phyloP scores from a whole-genome alignment of 2,329 filamentous ascomycete species.

The Neofusicoccum umdonicola region DNA sequence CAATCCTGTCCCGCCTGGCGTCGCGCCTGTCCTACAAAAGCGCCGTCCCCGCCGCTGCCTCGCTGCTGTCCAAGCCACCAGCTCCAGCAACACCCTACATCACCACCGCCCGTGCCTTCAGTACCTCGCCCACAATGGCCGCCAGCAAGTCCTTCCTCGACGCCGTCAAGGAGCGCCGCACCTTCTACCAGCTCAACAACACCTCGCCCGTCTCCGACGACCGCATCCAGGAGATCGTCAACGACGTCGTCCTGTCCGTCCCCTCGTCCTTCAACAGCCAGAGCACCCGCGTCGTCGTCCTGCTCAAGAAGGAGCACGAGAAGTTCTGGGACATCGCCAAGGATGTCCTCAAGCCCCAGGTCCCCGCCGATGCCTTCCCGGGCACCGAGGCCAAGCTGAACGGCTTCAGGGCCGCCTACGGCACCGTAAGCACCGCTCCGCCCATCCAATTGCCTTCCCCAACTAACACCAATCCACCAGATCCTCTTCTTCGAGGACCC shows the following conservation, averaged over 20 bases:
- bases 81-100: background rate
- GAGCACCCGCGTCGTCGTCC: conserved; percentile 72
- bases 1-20: conserved; percentile 21
- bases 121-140: conserved; percentile 35
- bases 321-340: conserved; percentile 78
- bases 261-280: conserved; percentile 90
- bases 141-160: conserved; percentile 55
- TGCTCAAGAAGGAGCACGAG: conserved; percentile 80
- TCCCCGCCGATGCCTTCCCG: conserved; percentile 64
- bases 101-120: conserved; percentile 12
- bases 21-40: conserved; percentile 14
- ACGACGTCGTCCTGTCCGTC: conserved; percentile 61
- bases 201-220: conserved; percentile 57
- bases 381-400: conserved; percentile 50
- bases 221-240: conserved; percentile 62
- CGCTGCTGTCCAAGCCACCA: background rate
- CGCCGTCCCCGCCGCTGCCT: background rate
- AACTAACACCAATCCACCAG: conserved; percentile 33
- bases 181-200: conserved; percentile 67
- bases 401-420: conserved; percentile 69
- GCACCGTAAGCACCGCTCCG: conserved; percentile 59
- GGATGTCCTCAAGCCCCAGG: conserved; percentile 64
- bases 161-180: conserved; percentile 66
- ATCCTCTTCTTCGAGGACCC: conserved; percentile 86
- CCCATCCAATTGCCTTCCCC: background rate